Evolutionary conservation across 1,139 yeast genomes (phyloP), one percentile per base, ranked within the genome.

Genomic region (Diutina sp.): DNA sequence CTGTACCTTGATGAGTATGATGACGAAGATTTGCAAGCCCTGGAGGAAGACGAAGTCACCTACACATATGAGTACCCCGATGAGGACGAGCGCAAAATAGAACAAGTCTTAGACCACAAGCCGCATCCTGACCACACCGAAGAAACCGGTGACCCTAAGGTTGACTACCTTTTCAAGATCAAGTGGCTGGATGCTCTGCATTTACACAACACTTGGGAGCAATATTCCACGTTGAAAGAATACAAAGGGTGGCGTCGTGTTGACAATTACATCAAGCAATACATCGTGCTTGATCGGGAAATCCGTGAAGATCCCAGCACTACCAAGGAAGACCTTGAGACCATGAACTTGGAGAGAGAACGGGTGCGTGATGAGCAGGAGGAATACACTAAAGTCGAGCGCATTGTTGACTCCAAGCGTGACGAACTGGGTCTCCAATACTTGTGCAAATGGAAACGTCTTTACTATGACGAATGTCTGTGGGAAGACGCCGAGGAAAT

Each of bases 401-500:
- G 99, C 63, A 87, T 93, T 56, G 91, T 93, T 45, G 90, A 90
- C 58, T 84, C 93, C 58, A 90, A 89, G 64, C 83, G 99, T 67
- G 79, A 84, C 25, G 73, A 73, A 55, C 83, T 84, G 41, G 84
- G 80, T 58, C 74, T 93, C 61, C 87, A 85, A 65, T 95, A 93
- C 67, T 81, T 86, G 60, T 93, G 91, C 59, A 95, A 95, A 69
- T 93, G 99, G 99, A 86, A 84, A 67, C 79, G 98, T 59, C 77
- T 95, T 52, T 88, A 91, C 66, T 95, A 95, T 66, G 98, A 95
- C 69, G 95, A 89, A 62, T 90, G 97, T 61, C 90, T 98, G 4
- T 95, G 99, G 99, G 99, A 95, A 71, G 83, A 85, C 63, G 98
- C 97, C 1, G 86, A 85, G 57, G 86, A 82, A 61, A 90, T 95